Evolutionary conservation across 2,329 filamentous ascomycete species (phyloP).

Genomic region (Neofusicoccum parvum): DNA sequence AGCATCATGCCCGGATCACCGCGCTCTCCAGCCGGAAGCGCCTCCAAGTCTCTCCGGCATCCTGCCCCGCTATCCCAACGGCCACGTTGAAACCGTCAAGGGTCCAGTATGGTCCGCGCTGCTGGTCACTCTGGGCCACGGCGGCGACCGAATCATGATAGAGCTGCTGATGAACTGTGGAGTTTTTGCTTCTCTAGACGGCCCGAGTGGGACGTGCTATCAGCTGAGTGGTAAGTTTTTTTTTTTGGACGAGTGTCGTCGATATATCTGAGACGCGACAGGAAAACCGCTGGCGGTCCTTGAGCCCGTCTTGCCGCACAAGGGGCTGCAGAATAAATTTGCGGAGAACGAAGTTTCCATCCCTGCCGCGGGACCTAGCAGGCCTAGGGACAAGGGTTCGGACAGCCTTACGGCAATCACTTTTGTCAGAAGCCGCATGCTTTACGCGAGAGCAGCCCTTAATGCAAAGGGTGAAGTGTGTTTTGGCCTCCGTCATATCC

Average conservation of each 20-base stretch:
- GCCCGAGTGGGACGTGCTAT: conserved; percentile 66
- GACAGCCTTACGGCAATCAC: conserved; percentile 51
- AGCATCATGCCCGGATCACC: conserved; percentile 34
- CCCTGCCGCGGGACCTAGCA: conserved; percentile 25
- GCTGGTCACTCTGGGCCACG: conserved; percentile 71
- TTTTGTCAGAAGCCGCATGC: conserved; percentile 80
- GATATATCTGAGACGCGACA: conserved; percentile 19
- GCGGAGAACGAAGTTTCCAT: not conserved
- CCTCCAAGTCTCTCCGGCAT: conserved; percentile 65
- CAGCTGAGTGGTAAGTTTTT: conserved; percentile 71
- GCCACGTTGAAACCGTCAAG: conserved; percentile 70
- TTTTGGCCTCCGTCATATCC: conserved; percentile 78
- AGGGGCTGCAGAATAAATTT: conserved; percentile 12
- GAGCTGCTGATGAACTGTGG: conserved; percentile 76
- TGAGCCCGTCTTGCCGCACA: conserved; percentile 8
- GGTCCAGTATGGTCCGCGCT: conserved; percentile 73
- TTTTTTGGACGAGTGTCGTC: not conserved
- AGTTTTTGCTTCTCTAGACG: conserved; percentile 67
- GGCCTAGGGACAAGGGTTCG: conserved; percentile 35
- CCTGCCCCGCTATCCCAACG: conserved; percentile 66
- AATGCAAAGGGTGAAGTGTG: conserved; percentile 68
- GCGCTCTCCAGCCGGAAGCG: conserved; percentile 35
- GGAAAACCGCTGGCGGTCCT: conserved; percentile 16
- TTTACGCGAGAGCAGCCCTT: conserved; percentile 76
- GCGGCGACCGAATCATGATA: conserved; percentile 76